Evolutionary conservation across 2,329 filamentous ascomycete species (phyloP).

Genomic region (Colletotrichum sidae): DNA sequence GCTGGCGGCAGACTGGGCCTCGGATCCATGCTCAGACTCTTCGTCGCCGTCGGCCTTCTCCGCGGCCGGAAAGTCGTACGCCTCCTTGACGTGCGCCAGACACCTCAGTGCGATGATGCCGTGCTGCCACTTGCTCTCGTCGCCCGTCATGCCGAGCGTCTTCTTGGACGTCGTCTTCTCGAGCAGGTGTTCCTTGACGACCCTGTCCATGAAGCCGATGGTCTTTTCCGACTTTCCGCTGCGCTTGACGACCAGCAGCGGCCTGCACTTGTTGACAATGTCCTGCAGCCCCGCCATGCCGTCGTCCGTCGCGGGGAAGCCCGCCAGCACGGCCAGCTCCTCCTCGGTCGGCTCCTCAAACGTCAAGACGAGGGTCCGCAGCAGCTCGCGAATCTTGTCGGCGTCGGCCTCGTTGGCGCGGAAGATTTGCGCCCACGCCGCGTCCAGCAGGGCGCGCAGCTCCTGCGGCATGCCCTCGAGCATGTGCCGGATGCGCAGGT

Average conservation of each 20-base stretch:
- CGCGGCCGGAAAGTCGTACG: constrained; percentile 43
- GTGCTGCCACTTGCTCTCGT: constrained; percentile 55
- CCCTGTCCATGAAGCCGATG: constrained; percentile 45
- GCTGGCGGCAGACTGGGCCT: neutral
- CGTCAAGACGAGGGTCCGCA: constrained; percentile 54
- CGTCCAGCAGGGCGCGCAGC: constrained; percentile 49
- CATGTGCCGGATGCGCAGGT: constrained; percentile 51
- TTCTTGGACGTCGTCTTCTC: constrained; percentile 46
- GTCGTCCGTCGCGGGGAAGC: constrained; percentile 45
- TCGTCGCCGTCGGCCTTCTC: constrained; percentile 12
- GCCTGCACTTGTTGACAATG: constrained; percentile 53
- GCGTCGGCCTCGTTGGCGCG: constrained; percentile 44
- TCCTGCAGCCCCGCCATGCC: constrained; percentile 48
- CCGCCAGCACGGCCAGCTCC: constrained; percentile 52
- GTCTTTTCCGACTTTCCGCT: constrained; percentile 33
- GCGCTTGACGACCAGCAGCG: constrained; percentile 41
- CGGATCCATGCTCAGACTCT: constrained; percentile 7
- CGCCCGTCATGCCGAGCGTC: constrained; percentile 49
- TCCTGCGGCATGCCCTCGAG: constrained; percentile 55
- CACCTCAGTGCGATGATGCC: constrained; percentile 53
- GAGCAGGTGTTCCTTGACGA: constrained; percentile 53
- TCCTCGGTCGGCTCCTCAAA: constrained; percentile 53
- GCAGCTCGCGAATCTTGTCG: constrained; percentile 55
- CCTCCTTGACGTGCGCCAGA: constrained; percentile 51
- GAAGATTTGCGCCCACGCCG: constrained; percentile 53